Evolutionary conservation across 129 eudicot species (phyloP).

Genomic region (Tanacetum coccineum): DNA sequence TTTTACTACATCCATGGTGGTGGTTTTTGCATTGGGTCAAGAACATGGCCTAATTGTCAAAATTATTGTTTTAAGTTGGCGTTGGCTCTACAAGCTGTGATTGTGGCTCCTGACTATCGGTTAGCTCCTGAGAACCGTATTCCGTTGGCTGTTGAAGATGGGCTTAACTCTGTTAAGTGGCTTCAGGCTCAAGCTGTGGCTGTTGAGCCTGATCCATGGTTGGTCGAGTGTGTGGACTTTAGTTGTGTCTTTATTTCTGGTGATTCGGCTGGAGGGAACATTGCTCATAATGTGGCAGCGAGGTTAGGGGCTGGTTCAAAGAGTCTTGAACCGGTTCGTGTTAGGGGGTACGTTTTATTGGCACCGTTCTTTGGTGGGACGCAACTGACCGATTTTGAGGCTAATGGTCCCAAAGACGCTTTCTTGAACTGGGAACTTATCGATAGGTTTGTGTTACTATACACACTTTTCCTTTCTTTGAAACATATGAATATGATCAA

Average conservation of each 20-base stretch:
- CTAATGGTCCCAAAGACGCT: slow-evolving; percentile 72
- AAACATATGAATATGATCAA: not conserved
- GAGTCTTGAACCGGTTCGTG: slow-evolving; percentile 52
- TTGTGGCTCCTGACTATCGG: slow-evolving; percentile 72
- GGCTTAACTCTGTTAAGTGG: slow-evolving; percentile 61
- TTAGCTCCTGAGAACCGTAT: slow-evolving; percentile 74
- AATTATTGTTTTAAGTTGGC: slow-evolving; percentile 74
- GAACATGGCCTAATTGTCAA: slow-evolving; percentile 86
- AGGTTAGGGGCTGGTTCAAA: slow-evolving; percentile 49
- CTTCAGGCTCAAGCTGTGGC: slow-evolving; percentile 55
- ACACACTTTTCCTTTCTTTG: not conserved
- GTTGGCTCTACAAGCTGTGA: slow-evolving; percentile 50
- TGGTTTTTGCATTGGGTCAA: slow-evolving; percentile 79
- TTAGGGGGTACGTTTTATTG: slow-evolving; percentile 64
- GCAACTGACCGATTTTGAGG: slow-evolving; percentile 52
- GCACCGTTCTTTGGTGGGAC: slow-evolving; percentile 87
- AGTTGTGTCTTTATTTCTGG: slow-evolving; percentile 58
- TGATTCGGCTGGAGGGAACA: slow-evolving; percentile 86
- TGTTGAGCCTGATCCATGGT: slow-evolving; percentile 53
- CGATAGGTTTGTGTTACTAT: slow-evolving; percentile 44
- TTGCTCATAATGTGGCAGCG: slow-evolving; percentile 73
- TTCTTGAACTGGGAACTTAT: slow-evolving; percentile 74
- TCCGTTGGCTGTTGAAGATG: slow-evolving; percentile 70
- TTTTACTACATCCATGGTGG: slow-evolving; percentile 84
- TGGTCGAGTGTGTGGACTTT: slow-evolving; percentile 53